A percentile compares a stretch with the other conserved stretches of the same genome.
Evolutionary conservation across 2,329 filamentous ascomycete genomes (phyloP).

Genomic region (Neopestalotiopsis sp.): DNA sequence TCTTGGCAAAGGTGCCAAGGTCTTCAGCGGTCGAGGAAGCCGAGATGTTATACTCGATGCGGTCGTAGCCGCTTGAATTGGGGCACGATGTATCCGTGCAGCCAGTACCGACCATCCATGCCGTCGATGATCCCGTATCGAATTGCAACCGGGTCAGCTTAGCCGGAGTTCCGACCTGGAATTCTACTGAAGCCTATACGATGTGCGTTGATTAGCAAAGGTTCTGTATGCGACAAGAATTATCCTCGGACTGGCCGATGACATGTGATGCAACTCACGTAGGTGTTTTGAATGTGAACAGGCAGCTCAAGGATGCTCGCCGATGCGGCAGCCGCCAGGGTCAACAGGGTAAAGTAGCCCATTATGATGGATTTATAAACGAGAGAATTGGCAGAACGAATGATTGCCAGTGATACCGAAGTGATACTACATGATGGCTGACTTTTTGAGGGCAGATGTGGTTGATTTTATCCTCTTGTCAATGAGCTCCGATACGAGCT

Average conservation of each 20-base stretch:
- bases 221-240: background rate
- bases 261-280: constrained; percentile 17
- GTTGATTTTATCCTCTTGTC: background rate
- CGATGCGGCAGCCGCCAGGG: constrained; percentile 15
- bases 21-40: constrained; percentile 31
- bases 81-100: constrained; percentile 32
- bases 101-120: constrained; percentile 36
- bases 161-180: constrained; percentile 34
- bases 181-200: constrained; percentile 18
- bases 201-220: background rate
- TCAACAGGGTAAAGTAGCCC: background rate
- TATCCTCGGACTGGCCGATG: background rate
- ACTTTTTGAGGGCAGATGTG: background rate
- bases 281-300: constrained; percentile 20
- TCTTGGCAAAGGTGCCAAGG: constrained; percentile 27
- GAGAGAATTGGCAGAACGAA: constrained; percentile 2
- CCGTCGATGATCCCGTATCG: constrained; percentile 40
- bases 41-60: constrained; percentile 32
- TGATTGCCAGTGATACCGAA: constrained; percentile 4
- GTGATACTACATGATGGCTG: background rate
- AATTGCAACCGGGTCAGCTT: constrained; percentile 35
- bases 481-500: background rate
- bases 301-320: constrained; percentile 22
- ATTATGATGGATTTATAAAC: background rate
- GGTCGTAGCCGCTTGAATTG: constrained; percentile 31